phyloP scores from a whole-genome alignment of 106 monocot genomes.

The Dendrobium nobile region DNA sequence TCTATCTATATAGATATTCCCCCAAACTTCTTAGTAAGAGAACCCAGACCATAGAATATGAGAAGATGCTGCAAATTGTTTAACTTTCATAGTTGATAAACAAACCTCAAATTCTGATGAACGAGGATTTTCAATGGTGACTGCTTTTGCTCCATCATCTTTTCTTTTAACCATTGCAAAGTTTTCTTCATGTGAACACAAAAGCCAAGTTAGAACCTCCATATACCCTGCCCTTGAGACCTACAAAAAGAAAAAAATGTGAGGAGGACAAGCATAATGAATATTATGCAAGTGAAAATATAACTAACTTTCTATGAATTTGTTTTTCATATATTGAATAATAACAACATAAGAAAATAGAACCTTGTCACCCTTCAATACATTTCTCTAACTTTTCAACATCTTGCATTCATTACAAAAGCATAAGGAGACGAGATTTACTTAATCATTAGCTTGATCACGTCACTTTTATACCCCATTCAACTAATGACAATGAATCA shows the following conservation, averaged over 20 bases:
- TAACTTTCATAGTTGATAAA: neutral
- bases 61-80: neutral
- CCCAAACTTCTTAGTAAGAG: too few species aligned
- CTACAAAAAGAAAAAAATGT: conserved; percentile 23
- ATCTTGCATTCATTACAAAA: neutral
- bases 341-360: neutral
- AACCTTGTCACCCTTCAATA: neutral
- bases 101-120: conserved; percentile 84
- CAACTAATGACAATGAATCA: neutral
- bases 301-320: neutral
- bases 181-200: conserved; percentile 87
- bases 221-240: conserved; percentile 83
- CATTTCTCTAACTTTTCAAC: neutral
- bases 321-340: neutral
- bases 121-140: conserved; percentile 84
- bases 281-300: neutral
- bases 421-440: neutral
- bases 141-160: conserved; percentile 63
- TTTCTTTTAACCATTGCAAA: conserved; percentile 69
- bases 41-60: too few species aligned
- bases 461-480: neutral
- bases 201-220: conserved; percentile 93
- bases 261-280: neutral
- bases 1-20: too few species aligned
- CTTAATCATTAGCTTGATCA: neutral